phyloP scores from a whole-genome alignment of 305 asterid genomes.

The Andrographis paniculata region DNA sequence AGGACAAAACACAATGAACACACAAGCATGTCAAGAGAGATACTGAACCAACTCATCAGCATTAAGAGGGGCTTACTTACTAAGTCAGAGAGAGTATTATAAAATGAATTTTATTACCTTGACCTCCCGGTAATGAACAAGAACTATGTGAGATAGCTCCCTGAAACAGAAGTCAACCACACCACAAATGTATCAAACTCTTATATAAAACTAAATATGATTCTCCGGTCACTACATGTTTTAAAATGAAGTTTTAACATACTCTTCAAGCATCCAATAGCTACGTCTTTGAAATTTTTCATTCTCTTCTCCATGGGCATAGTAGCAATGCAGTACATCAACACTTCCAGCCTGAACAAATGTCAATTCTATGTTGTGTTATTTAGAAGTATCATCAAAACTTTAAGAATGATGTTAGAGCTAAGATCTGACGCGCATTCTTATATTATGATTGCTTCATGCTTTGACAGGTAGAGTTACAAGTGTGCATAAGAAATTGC shows the following conservation, averaged over 20 bases:
- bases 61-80: conserved; percentile 7
- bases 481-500: conserved; percentile 13
- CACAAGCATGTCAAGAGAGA: too few species aligned
- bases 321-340: conserved; percentile 96
- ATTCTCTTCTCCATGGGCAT: conserved; percentile 94
- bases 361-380: conserved; percentile 18
- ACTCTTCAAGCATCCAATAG: conserved; percentile 99
- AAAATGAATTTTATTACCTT: conserved; percentile 45
- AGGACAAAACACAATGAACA: too few species aligned
- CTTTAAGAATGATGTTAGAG: conserved; percentile 10
- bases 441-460: neutral
- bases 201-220: too few species aligned
- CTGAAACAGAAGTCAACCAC: conserved; percentile 41
- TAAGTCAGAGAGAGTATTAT: conserved; percentile 11
- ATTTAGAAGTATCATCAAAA: conserved; percentile 18
- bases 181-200: conserved; percentile 18
- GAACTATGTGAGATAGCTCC: conserved; percentile 84
- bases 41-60: too few species aligned
- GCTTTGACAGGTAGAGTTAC: neutral
- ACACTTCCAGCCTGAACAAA: conserved; percentile 76
- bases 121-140: conserved; percentile 94
- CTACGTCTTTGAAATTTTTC: conserved; percentile 95
- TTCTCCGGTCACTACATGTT: too few species aligned
- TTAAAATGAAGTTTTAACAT: conserved; percentile 5
- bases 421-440: conserved; percentile 11